phyloP scores from a whole-genome alignment of 179 eudicot species.

The Vitellaria paradoxa region DNA sequence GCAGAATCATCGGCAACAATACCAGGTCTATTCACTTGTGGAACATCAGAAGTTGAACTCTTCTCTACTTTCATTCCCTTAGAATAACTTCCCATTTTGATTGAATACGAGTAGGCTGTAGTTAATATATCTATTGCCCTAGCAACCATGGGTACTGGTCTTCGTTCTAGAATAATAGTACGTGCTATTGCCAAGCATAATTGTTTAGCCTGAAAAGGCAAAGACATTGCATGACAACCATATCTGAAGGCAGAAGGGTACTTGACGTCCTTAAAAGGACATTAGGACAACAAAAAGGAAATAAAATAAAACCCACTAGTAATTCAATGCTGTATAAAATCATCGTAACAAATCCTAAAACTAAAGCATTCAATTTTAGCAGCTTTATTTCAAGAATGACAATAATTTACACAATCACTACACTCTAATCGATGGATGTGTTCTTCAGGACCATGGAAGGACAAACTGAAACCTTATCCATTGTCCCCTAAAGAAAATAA shows the following conservation, averaged over 20 bases:
- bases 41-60: slow-evolving; percentile 41
- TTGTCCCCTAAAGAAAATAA: neutral
- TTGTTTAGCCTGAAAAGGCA: slow-evolving; percentile 72
- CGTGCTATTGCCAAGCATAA: slow-evolving; percentile 65
- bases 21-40: slow-evolving; percentile 32
- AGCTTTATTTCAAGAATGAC: neutral
- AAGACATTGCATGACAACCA: slow-evolving; percentile 9
- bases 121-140: slow-evolving; percentile 71
- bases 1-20: slow-evolving; percentile 35
- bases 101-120: slow-evolving; percentile 68
- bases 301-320: neutral
- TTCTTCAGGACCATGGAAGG: neutral
- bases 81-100: slow-evolving; percentile 70
- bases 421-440: slow-evolving; percentile 10
- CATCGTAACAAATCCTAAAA: neutral
- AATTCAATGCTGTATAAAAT: neutral
- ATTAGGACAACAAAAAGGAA: neutral
- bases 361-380: neutral
- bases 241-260: neutral
- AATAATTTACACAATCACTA: neutral
- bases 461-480: neutral
- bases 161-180: slow-evolving; percentile 68
- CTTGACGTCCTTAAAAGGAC: neutral
- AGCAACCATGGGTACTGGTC: slow-evolving; percentile 68
- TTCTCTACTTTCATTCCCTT: slow-evolving; percentile 55